Base-by-base conservation (phyloP, 805 yeast species). In the Sugiyamaella chiloensis region DNA sequence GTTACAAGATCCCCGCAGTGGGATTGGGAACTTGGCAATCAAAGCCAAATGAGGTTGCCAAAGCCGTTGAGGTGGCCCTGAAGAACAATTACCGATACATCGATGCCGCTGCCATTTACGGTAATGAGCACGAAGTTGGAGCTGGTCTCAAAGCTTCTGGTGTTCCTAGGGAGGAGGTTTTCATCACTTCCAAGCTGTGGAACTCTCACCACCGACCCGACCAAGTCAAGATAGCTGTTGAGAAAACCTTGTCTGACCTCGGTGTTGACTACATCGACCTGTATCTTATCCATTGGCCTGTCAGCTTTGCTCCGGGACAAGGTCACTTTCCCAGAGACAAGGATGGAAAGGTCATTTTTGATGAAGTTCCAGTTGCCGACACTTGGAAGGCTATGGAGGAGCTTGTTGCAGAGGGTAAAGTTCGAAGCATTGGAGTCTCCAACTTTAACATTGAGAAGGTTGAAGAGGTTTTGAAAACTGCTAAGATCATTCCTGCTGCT, bases 371-470 rank as follows among this genome's bases (percentile, higher is more conserved):
- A 5, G 14, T 61, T 7, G 52, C 76, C 34, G 75, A 73, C 37
- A 69, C 78, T 14, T 81, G 79, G 74, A 60, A 62, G 48, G 82
- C 80, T 4, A 63, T 80, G 60, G 79, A 80, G 61, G 78, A 79
- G 51, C 71, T 71, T 2, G 79, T 74, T 12, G 75, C 61, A 27
- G 58, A 65, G 14, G 84, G 87, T 7, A 62, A 70, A 40, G 79
- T 83, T 46, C 76, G 73, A 57, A 73, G 85, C 11, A 79, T 87
- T 48, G 96, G 95, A 41, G 90, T 87, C 12, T 85, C 95, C 6
- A 85, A 85, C 67, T 86, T 74, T 58, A 87, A 87, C 40, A 60
- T 64, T 12, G 66, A 64, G 3, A 87, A 81, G 60, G 62, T 86
- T 20, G 74, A 80, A 49, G 84, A 83, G 60, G 65, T 86, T 39